These are phyloP conservation scores for Lactarius akahatsu DNA, from an alignment of 768 basidiomycete species.

Conservation along the genomic window DNA sequence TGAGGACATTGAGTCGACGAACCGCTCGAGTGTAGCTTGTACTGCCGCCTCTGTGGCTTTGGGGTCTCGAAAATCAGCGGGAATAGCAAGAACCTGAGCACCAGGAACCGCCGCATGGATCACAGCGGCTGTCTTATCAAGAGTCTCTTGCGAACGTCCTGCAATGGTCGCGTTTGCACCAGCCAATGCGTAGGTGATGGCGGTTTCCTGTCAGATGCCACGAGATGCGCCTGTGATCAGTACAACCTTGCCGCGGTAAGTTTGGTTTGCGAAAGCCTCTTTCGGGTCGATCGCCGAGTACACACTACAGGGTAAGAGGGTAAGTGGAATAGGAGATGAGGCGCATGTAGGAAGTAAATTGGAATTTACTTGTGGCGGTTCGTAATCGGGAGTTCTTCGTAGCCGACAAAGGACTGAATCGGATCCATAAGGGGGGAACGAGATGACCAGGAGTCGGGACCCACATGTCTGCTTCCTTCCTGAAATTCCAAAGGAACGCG, in stretches of 20 bases:
- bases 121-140: slow-evolving; percentile 25
- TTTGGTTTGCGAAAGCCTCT: slow-evolving; percentile 1
- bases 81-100: not conserved
- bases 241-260: too few relatives aligned
- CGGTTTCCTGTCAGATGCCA: slow-evolving; percentile 24
- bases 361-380: not conserved
- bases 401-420: too few relatives aligned
- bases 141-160: slow-evolving; percentile 9
- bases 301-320: not conserved
- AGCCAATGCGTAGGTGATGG: slow-evolving; percentile 18
- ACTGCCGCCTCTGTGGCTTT: too few relatives aligned
- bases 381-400: not conserved
- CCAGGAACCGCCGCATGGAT: not conserved
- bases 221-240: slow-evolving; percentile 16
- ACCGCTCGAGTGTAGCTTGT: too few relatives aligned
- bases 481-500: too few relatives aligned
- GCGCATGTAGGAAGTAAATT: not conserved
- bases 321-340: not conserved
- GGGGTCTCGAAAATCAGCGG: too few relatives aligned
- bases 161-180: slow-evolving; percentile 23
- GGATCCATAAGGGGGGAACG: not conserved
- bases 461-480: too few relatives aligned
- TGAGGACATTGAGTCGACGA: too few relatives aligned
- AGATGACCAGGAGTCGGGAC: not conserved
- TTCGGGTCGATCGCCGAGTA: not conserved